Evolutionary conservation across 2,329 filamentous ascomycete genomes (phyloP).

Genomic region (Colletotrichum tropicicola): DNA sequence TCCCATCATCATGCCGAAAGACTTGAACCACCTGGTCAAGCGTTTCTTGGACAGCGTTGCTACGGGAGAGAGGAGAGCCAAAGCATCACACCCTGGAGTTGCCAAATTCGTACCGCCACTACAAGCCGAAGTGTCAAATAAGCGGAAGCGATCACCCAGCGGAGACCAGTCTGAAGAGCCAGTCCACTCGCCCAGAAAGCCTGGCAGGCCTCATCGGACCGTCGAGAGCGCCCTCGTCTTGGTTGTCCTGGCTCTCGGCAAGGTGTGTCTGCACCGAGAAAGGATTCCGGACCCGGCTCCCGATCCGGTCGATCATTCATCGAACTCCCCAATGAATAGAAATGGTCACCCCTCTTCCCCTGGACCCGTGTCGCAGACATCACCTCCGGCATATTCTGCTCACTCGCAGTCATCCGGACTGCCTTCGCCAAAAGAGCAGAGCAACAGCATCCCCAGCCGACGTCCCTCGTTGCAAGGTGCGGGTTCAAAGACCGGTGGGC

Average conservation of each 20-base stretch:
- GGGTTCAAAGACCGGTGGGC: conserved; percentile 10
- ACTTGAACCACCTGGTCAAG: conserved; percentile 62
- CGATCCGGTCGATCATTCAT: conserved; percentile 46
- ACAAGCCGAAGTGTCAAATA: conserved; percentile 37
- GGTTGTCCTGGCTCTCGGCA: conserved; percentile 85
- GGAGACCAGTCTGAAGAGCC: conserved; percentile 26
- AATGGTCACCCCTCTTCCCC: conserved; percentile 64
- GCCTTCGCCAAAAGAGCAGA: conserved; percentile 62
- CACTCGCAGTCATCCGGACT: conserved; percentile 60
- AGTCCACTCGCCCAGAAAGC: conserved; percentile 41
- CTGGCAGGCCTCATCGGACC: conserved; percentile 67
- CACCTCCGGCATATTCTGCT: conserved; percentile 54
- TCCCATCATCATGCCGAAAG: conserved; percentile 64
- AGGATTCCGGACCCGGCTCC: conserved; percentile 61
- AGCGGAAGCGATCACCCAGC: conserved; percentile 65
- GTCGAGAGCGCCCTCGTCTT: conserved; percentile 85
- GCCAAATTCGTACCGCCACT: conserved; percentile 41
- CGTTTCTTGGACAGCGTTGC: conserved; percentile 61
- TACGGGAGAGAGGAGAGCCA: conserved; percentile 5
- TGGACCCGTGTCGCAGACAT: conserved; percentile 52
- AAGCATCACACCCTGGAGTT: conserved; percentile 27
- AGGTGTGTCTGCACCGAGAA: conserved; percentile 72
- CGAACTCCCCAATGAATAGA: conserved; percentile 45
- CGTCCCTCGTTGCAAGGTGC: conserved; percentile 60
- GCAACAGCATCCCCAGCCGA: conserved; percentile 52